These are phyloP conservation scores for Cordyceps pruinosa DNA, from an alignment of 2,329 filamentous ascomycete species.

Conservation along the genomic window DNA sequence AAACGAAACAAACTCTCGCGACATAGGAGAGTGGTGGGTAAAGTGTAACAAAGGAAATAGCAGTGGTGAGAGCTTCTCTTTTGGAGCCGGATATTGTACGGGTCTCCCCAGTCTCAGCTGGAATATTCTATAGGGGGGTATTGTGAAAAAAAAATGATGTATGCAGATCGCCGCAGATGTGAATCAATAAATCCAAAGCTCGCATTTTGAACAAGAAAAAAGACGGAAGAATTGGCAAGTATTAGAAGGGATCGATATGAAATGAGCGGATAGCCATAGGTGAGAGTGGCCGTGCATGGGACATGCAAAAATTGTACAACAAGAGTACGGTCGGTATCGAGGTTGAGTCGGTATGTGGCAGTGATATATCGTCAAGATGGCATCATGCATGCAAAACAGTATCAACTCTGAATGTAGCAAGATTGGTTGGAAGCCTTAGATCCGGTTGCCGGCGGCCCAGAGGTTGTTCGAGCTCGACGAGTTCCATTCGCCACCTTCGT, in stretches of 20 bases:
- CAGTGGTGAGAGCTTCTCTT: background rate
- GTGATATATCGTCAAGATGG: background rate
- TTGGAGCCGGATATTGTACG: background rate
- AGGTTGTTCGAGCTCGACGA: conserved; percentile 75
- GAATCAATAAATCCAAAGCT: conserved; percentile 6
- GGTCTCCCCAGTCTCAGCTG: background rate
- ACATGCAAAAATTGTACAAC: background rate
- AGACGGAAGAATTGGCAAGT: conserved; percentile 7
- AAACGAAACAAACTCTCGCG: background rate
- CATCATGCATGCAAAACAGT: background rate
- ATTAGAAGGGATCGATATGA: conserved; percentile 8
- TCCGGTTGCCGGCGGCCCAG: conserved; percentile 62
- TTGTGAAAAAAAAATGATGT: background rate
- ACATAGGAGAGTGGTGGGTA: conserved; percentile 4
- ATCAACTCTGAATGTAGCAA: background rate
- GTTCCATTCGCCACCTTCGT: conserved; percentile 90
- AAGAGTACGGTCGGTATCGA: background rate
- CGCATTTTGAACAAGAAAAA: background rate
- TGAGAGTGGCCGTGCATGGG: background rate
- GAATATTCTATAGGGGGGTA: conserved; percentile 12
- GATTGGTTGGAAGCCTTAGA: conserved; percentile 32
- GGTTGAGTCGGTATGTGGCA: background rate
- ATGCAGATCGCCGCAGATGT: conserved; percentile 11
- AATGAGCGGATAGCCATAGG: conserved; percentile 8
- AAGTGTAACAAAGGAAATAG: conserved; percentile 11